phyloP scores from a whole-genome alignment of 768 basidiomycete genomes.

The Hemileccinum impolitum region DNA sequence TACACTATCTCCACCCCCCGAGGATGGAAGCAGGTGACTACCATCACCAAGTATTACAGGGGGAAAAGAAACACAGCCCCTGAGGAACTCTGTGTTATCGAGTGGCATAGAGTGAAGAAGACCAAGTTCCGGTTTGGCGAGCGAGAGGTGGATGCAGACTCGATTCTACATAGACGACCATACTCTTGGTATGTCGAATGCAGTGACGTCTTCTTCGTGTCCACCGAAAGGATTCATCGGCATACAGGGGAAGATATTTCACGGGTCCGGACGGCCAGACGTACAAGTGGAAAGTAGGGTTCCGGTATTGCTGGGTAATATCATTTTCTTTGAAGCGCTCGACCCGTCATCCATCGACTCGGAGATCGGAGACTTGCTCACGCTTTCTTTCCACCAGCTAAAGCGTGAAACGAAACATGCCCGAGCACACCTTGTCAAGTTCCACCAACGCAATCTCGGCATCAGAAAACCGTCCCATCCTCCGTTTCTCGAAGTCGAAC shows the following conservation, averaged over 20 bases:
- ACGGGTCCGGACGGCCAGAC: constrained; percentile 28
- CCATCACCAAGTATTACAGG: constrained; percentile 7
- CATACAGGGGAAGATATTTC: constrained; percentile 26
- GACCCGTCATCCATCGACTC: background rate
- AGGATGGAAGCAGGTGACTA: constrained; percentile 12
- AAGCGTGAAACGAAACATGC: constrained; percentile 10
- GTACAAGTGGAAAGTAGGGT: constrained; percentile 32
- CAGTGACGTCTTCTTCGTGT: background rate
- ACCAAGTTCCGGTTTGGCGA: constrained; percentile 26
- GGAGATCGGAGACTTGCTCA: constrained; percentile 2
- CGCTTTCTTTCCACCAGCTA: constrained; percentile 4
- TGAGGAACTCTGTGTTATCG: constrained; percentile 27
- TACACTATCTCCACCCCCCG: constrained; percentile 17
- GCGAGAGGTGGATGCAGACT: constrained; percentile 17
- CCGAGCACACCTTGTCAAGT: constrained; percentile 14
- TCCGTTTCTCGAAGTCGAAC: constrained; percentile 27
- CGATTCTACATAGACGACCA: constrained; percentile 11
- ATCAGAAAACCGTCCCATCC: constrained; percentile 17
- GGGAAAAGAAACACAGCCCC: background rate
- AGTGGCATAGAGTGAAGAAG: constrained; percentile 26
- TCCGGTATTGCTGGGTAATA: constrained; percentile 19
- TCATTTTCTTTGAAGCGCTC: background rate
- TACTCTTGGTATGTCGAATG: constrained; percentile 7
- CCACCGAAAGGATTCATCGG: background rate
- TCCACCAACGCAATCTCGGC: constrained; percentile 17